Evolutionary conservation across 441 rosid species (phyloP).

Genomic region (Populus hybrid): DNA sequence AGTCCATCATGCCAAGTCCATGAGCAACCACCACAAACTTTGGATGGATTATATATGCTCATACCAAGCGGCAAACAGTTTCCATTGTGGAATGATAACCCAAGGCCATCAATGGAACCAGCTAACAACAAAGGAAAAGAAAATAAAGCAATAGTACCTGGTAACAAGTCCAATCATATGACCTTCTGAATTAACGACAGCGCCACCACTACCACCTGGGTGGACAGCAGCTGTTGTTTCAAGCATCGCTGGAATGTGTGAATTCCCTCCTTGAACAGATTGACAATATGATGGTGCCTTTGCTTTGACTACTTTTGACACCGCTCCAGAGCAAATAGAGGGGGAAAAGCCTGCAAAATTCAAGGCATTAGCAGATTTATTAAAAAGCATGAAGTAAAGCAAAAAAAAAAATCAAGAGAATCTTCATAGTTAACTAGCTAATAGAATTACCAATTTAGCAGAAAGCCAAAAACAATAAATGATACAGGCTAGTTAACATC

Average conservation of each 20-base stretch:
- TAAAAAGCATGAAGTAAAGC: background rate
- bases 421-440: background rate
- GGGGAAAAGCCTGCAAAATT: slow-evolving; percentile 61
- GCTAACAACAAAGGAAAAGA: background rate
- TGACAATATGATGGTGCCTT: slow-evolving; percentile 33
- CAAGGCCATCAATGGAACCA: background rate
- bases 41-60: background rate
- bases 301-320: slow-evolving; percentile 76
- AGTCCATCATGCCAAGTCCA: background rate
- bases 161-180: slow-evolving; percentile 93
- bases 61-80: background rate
- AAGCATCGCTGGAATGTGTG: slow-evolving; percentile 72
- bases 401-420: background rate
- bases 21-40: background rate
- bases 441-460: background rate
- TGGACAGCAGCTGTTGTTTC: slow-evolving; percentile 97
- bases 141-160: slow-evolving; percentile 42
- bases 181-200: slow-evolving; percentile 77
- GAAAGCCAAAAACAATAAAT: background rate
- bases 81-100: background rate
- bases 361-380: slow-evolving; percentile 1
- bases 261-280: slow-evolving; percentile 27
- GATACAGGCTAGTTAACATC: background rate
- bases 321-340: slow-evolving; percentile 80
- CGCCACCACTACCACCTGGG: slow-evolving; percentile 97